A percentile compares a stretch with the other conserved stretches of the same genome.
Conservation (phyloP, 768 basidiomycete species). For the Rossbeevera mucosa region DNA sequence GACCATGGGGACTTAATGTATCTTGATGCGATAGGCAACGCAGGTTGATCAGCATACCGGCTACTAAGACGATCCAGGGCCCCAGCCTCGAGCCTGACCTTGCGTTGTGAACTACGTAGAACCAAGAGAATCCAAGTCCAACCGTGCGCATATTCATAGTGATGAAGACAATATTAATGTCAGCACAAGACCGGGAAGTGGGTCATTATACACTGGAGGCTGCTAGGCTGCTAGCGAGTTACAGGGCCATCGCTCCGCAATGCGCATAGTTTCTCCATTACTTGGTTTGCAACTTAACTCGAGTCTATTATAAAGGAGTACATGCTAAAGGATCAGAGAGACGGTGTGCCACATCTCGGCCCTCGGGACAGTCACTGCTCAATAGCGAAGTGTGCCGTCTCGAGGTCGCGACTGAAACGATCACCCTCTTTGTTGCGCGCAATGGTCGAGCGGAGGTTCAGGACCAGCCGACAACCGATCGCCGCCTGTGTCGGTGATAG, state of each 20-base stretch:
- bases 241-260: too few relatives aligned
- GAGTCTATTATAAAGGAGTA: not conserved
- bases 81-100: too few relatives aligned
- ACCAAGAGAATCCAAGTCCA: too few relatives aligned
- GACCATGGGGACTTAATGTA: too few relatives aligned
- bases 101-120: too few relatives aligned
- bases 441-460: not conserved
- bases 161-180: too few relatives aligned
- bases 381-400: not conserved
- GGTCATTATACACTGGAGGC: too few relatives aligned
- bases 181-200: too few relatives aligned
- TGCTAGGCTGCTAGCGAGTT: too few relatives aligned
- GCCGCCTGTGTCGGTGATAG: not conserved
- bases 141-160: too few relatives aligned
- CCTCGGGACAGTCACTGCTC: not conserved
- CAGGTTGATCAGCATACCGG: not conserved
- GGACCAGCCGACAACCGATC: not conserved
- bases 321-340: not conserved
- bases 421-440: not conserved
- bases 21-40: too few relatives aligned
- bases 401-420: not conserved
- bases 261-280: not conserved
- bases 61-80: too few relatives aligned
- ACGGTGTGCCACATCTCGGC: not conserved
- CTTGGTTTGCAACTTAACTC: not conserved